Evolutionary conservation across 1,284 basidiomycete species (phyloP), one percentile per base, ranked within the genome.

Genomic region (Abortiporus biennis): DNA sequence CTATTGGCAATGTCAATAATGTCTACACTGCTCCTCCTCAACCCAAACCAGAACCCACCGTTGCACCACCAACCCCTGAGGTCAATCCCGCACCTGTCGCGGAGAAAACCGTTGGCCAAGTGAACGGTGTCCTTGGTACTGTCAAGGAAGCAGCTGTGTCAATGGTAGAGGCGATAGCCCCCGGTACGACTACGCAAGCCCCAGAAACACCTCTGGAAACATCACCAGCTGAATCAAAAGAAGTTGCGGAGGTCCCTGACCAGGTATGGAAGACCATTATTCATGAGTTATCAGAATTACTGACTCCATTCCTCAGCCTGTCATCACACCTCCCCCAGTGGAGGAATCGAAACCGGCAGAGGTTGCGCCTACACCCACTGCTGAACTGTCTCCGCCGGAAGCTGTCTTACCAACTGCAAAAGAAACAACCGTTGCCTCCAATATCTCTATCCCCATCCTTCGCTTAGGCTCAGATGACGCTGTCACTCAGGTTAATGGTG

Each of bases 1-100:
- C 62, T 19, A 61, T 66, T 23, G 84, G 84, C 23, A 85, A 82
- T 58, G 57, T 80, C 17, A 91, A 91, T 61, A 88, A 91, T 54
- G 65, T 86, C 41, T 79, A 83, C 53, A 65, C 65, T 35, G 71
- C 84, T 1, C 80, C 79, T 3, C 65, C 72, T 41, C 76, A 74
- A 47, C 49, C 54, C 15, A 39, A 42, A 40, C 39, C 39, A 6
- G 25, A 43, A 3, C 33, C 45, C 1, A 35, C 54, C 8, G 42
- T 48, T 11, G 44, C 47, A 3, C 36, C 41, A 20, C 27, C 53
- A 33, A 40, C 27, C 9, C 34, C 42, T 25, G 39, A 47, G 25
- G 20, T 25, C 12, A 29, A 36, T 8, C 41, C 34, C 5, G 24
- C 41, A 13, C 40, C 51, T 29, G 25, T 15, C 37, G 37, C 37